phyloP scores from a whole-genome alignment of 495 filamentous ascomycete genomes.

The Polyplosphaeria fusca region DNA sequence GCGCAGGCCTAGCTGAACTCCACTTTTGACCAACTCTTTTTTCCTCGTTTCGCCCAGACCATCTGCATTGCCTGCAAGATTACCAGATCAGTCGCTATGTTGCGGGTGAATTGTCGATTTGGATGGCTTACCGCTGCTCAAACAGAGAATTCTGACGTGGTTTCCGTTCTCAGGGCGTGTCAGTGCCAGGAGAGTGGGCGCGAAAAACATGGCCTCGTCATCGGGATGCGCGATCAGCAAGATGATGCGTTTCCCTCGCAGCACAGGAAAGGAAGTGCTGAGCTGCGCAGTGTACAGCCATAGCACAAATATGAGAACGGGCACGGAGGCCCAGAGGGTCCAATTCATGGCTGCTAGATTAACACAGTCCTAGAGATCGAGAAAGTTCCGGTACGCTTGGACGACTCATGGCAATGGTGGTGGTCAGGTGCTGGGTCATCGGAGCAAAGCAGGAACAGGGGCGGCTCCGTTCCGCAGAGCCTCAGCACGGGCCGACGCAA shows the following conservation, averaged over 20 bases:
- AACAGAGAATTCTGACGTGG: conserved; percentile 86
- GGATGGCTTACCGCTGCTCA: conserved; percentile 76
- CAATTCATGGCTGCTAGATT: conserved; percentile 38
- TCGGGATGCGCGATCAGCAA: conserved; percentile 95
- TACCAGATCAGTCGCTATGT: too few species aligned
- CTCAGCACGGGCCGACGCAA: too few species aligned
- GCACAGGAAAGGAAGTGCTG: conserved; percentile 60
- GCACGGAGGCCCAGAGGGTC: conserved; percentile 48
- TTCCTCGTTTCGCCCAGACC: conserved; percentile 78
- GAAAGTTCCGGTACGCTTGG: too few species aligned
- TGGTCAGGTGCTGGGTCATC: too few species aligned
- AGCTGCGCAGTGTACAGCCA: conserved; percentile 59
- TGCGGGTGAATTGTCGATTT: too few species aligned
- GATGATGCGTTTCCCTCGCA: conserved; percentile 76
- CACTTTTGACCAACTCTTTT: conserved; percentile 77
- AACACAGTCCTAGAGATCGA: too few species aligned
- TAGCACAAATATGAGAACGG: conserved; percentile 54
- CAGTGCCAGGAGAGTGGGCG: conserved; percentile 78
- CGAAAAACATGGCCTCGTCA: conserved; percentile 99
- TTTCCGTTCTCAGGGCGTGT: conserved; percentile 74
- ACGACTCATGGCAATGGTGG: too few species aligned
- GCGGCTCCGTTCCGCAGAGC: too few species aligned
- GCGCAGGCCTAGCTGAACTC: conserved; percentile 68
- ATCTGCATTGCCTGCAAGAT: conserved; percentile 75
- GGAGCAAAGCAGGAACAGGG: too few species aligned